phyloP scores from a whole-genome alignment of 306 rosid genomes.

The Leucaena leucocephala region DNA sequence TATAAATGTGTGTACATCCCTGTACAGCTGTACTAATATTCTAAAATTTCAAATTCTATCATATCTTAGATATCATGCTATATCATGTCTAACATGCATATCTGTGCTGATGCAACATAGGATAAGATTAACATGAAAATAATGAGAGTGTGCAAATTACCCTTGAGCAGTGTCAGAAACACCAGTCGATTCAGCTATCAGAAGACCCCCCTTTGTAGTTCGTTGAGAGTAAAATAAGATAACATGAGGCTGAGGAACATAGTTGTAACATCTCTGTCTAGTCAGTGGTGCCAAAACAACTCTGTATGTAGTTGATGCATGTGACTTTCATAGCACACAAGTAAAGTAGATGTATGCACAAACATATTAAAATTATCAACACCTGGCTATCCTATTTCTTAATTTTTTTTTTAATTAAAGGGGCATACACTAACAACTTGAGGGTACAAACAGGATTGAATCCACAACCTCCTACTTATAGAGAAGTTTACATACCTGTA shows the following conservation, averaged over 20 bases:
- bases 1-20: neutral
- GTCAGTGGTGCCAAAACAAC: constrained; percentile 3
- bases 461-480: too few species aligned
- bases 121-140: neutral
- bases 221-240: neutral
- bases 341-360: neutral
- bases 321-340: neutral
- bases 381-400: neutral
- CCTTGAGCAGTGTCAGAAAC: neutral
- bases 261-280: neutral
- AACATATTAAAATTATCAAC: neutral
- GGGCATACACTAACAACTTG: too few species aligned
- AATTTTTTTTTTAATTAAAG: neutral
- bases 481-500: too few species aligned
- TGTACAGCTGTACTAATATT: neutral
- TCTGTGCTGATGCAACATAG: neutral
- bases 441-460: too few species aligned
- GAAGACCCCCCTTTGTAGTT: neutral
- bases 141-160: neutral
- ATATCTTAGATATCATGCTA: neutral
- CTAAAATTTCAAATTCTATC: neutral
- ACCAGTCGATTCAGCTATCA: neutral
- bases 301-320: neutral
- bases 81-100: neutral
- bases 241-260: constrained; percentile 2